Conservation (phyloP, 495 filamentous ascomycete species). For the Pyronema domesticum region DNA sequence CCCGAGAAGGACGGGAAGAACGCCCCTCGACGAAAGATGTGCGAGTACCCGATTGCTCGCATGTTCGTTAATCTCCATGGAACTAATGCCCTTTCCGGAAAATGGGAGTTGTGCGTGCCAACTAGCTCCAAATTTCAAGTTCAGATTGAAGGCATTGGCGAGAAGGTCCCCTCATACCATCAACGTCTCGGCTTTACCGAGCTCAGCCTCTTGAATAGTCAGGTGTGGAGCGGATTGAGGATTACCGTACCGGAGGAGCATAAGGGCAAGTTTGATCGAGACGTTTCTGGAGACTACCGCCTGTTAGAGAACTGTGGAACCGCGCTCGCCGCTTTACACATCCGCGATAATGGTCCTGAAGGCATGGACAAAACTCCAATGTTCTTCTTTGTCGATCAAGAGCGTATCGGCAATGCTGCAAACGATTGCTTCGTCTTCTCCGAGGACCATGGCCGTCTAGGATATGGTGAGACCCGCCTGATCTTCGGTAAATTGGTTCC, state of each 20-base stretch:
- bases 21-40: constrained; percentile 30
- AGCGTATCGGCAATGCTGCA: constrained; percentile 28
- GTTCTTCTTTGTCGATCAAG: constrained; percentile 51
- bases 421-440: constrained; percentile 52
- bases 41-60: constrained; percentile 39
- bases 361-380: constrained; percentile 22
- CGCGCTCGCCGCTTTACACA: constrained; percentile 40
- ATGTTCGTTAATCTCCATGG: constrained; percentile 23
- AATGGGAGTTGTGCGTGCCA: constrained; percentile 38
- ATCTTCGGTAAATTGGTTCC: constrained; percentile 31
- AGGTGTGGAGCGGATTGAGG: constrained; percentile 28
- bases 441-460: constrained; percentile 31
- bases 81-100: constrained; percentile 27
- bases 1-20: constrained; percentile 24
- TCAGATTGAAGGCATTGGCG: constrained; percentile 21
- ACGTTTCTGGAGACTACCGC: constrained; percentile 40
- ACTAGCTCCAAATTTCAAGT: constrained; percentile 17
- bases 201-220: constrained; percentile 22
- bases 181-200: constrained; percentile 29
- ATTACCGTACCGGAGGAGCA: constrained; percentile 25
- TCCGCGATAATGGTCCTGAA: constrained; percentile 18
- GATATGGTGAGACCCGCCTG: constrained; percentile 36
- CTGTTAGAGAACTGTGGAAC: constrained; percentile 49
- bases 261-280: constrained; percentile 24
- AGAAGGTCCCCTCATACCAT: constrained; percentile 23